Evolutionary conservation across 768 basidiomycete genomes (phyloP), one percentile per base, ranked within the genome.

Genomic region (Leccinum subgranulosum): DNA sequence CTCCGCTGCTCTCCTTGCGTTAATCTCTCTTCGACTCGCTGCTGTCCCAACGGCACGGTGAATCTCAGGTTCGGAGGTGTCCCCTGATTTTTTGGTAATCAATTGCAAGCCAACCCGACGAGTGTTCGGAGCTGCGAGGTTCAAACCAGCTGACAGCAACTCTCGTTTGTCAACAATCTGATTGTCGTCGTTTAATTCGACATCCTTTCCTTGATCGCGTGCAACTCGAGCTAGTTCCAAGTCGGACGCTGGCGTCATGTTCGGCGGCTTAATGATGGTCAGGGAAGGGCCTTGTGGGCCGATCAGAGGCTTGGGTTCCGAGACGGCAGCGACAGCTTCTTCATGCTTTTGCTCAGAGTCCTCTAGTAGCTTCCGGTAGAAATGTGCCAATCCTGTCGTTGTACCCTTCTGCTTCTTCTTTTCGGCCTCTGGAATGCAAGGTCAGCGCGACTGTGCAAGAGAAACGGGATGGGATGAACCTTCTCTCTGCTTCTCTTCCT

Each of bases 111-210:
- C 85, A n/a, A 90, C 76, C 52, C 79, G 79, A 56, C 92, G 81
- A 6, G 90, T 92, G 68, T 92, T 90, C 36, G 88, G 84, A 58
- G 90, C 83, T 33, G 91, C 85, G 47, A 98, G 80, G 69, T 99
- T 99, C 55, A 99, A 76, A 2, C 97, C 97, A 5, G 96, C 95
- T 21, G 88, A 84, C 47, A 98, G 78, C 8, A 99, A 77, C 53
- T 95, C 92, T 55, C 95, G 87, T 68, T 95, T 94, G 76, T 99
- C 97, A 49, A 99, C 88, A 48, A 98, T 94, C 70, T 95, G 92
- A 65, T 94, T 95, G 65, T 98, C 95, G 71, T 98, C 96, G 71
- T 98, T 98, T 33, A 98, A 76, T 72, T 98, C 96, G 33, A 99
- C 87, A 11, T 85, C 80, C 70, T 90, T 90, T 23, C 94, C 95